Percentiles rank a stretch among this genome's conserved stretches.
phyloP scores from a whole-genome alignment of 2,329 filamentous ascomycete genomes.

The Trichoderma atroviride region DNA sequence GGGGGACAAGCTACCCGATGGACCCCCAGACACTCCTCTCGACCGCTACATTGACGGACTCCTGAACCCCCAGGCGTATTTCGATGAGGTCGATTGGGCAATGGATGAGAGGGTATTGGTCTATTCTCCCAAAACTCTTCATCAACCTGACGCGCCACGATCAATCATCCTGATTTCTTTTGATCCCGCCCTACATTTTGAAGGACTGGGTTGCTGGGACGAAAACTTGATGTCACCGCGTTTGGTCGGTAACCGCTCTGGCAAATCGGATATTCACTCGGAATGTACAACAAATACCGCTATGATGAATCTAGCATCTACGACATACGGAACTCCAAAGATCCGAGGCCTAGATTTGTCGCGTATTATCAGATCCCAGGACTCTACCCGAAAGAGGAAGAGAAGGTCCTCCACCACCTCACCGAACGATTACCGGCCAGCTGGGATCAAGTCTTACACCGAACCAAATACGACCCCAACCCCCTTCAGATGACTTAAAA shows the following conservation, averaged over 20 bases:
- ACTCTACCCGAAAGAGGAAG: slow-evolving; percentile 5
- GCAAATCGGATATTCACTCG: background rate
- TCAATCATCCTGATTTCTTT: slow-evolving; percentile 37
- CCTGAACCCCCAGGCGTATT: slow-evolving; percentile 38
- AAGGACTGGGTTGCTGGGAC: slow-evolving; percentile 29
- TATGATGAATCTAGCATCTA: background rate
- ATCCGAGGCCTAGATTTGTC: slow-evolving; percentile 22
- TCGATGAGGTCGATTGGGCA: slow-evolving; percentile 44
- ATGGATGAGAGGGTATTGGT: slow-evolving; percentile 54
- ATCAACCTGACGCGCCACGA: slow-evolving; percentile 26
- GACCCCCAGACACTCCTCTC: background rate
- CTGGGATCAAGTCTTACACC: background rate
- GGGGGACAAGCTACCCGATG: background rate
- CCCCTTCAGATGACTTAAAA: background rate
- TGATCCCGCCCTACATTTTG: slow-evolving; percentile 35
- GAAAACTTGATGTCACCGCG: background rate
- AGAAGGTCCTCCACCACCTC: background rate
- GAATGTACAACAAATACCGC: background rate
- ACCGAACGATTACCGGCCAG: background rate
- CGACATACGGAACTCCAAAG: background rate
- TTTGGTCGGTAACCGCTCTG: background rate
- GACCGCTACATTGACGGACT: slow-evolving; percentile 40
- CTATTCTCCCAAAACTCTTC: slow-evolving; percentile 40
- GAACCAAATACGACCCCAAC: background rate
- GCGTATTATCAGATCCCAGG: background rate